Conservation (phyloP, 2,329 filamentous ascomycete species). For the Scorias spongiosa region DNA sequence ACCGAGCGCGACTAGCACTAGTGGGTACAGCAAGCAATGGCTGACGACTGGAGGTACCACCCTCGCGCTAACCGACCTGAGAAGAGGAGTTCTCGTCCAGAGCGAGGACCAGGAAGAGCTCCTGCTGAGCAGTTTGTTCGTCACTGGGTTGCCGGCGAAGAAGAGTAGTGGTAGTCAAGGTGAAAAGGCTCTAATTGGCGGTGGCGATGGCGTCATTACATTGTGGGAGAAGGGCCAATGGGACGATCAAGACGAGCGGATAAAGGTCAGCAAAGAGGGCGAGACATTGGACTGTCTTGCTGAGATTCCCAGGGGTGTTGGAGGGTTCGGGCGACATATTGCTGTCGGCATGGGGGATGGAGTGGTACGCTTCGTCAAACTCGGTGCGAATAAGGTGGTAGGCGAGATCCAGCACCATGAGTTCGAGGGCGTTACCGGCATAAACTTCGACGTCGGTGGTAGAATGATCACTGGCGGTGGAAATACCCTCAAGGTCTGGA, state of each 20-base stretch:
- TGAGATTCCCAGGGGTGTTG: constrained; percentile 54
- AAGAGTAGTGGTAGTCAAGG: constrained; percentile 49
- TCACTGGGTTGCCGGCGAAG: constrained; percentile 59
- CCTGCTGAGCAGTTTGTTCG: constrained; percentile 63
- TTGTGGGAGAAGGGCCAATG: constrained; percentile 89
- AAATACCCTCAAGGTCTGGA: constrained; percentile 77
- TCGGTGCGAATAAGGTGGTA: constrained; percentile 58
- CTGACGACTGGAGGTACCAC: constrained; percentile 86
- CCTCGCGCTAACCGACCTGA: constrained; percentile 74
- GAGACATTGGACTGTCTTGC: constrained; percentile 72
- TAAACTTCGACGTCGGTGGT: constrained; percentile 73
- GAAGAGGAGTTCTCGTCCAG: constrained; percentile 69
- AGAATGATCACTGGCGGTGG: constrained; percentile 85
- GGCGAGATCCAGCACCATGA: constrained; percentile 63
- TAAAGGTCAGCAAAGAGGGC: constrained; percentile 50
- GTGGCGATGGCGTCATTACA: constrained; percentile 67
- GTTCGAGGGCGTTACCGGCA: constrained; percentile 64
- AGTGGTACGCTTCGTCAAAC: constrained; percentile 57
- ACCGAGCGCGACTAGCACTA: constrained; percentile 64
- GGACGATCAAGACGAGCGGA: constrained; percentile 87
- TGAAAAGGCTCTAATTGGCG: constrained; percentile 60
- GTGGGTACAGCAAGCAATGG: constrained; percentile 87
- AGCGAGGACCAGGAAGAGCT: constrained; percentile 95
- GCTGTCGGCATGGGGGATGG: constrained; percentile 75
- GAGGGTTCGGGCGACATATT: constrained; percentile 53